Conservation (phyloP, 495 filamentous ascomycete genomes). For the Penicillium pancosmium region DNA sequence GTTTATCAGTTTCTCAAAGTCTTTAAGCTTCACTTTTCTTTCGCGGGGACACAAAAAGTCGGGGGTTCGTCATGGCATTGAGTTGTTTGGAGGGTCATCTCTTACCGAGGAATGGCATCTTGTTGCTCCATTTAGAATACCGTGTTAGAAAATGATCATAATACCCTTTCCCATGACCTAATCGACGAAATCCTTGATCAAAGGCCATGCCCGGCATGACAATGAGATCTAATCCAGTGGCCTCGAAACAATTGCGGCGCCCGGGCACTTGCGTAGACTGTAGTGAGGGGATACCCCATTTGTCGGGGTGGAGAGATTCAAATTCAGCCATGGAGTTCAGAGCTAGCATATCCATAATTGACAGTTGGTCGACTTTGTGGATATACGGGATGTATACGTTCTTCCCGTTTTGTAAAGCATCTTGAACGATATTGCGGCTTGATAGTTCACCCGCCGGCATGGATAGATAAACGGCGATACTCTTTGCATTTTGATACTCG, state of each 20-base stretch:
- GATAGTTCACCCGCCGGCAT: slow-evolving; percentile 87
- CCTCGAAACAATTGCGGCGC: slow-evolving; percentile 71
- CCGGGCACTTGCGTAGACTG: slow-evolving; percentile 58
- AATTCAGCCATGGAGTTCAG: slow-evolving; percentile 74
- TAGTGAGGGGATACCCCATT: slow-evolving; percentile 91
- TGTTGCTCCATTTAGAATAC: slow-evolving; percentile 55
- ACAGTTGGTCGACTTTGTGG: slow-evolving; percentile 59
- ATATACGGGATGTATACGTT: slow-evolving; percentile 90
- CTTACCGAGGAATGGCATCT: slow-evolving; percentile 70
- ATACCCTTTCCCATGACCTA: slow-evolving; percentile 96
- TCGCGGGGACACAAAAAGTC: slow-evolving; percentile 8
- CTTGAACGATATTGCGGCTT: slow-evolving; percentile 75
- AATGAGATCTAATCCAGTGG: slow-evolving; percentile 72
- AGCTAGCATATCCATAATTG: slow-evolving; percentile 92
- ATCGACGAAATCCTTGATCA: slow-evolving; percentile 70
- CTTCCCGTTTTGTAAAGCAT: slow-evolving; percentile 78
- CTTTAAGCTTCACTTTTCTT: slow-evolving; percentile 13
- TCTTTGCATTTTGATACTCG: slow-evolving; percentile 69
- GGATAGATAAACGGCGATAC: slow-evolving; percentile 85
- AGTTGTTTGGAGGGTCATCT: slow-evolving; percentile 12
- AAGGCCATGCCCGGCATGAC: slow-evolving; percentile 96
- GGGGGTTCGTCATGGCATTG: slow-evolving; percentile 4
- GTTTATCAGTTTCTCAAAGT: too few species aligned
- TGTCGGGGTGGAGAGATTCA: slow-evolving; percentile 70
- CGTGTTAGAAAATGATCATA: slow-evolving; percentile 90